Evolutionary conservation across 345 rosid species (phyloP).

Genomic region (Cochlearia excelsa): DNA sequence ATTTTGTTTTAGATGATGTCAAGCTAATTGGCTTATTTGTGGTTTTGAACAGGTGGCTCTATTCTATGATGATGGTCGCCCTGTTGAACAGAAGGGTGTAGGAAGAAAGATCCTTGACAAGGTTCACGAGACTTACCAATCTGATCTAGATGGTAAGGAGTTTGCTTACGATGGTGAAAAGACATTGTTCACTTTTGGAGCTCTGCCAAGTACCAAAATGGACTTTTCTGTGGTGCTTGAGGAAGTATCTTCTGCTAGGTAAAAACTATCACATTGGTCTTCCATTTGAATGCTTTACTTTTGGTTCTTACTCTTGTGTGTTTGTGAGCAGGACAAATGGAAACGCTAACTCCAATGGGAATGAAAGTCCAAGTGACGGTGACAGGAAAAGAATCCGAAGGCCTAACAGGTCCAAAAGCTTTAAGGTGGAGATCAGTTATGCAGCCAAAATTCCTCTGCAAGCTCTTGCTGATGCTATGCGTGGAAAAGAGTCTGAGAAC

Average conservation of each 20-base stretch:
- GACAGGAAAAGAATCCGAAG: constrained; percentile 68
- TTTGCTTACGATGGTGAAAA: constrained; percentile 96
- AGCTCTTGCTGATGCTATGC: constrained; percentile 75
- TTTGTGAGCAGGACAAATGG: constrained; percentile 49
- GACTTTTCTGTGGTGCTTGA: constrained; percentile 80
- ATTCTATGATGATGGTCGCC: constrained; percentile 80
- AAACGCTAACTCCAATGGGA: constrained; percentile 52
- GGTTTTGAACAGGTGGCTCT: constrained; percentile 52
- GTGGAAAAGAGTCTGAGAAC: constrained; percentile 78
- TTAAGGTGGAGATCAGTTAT: constrained; percentile 65
- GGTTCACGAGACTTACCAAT: constrained; percentile 63
- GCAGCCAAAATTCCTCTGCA: constrained; percentile 83
- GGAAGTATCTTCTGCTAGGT: constrained; percentile 61
- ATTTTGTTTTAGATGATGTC: not conserved
- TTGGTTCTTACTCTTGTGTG: constrained; percentile 3
- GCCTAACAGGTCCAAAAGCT: constrained; percentile 55
- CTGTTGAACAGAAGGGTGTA: constrained; percentile 75
- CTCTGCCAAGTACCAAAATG: constrained; percentile 71
- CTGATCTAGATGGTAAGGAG: constrained; percentile 66
- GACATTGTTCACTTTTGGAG: constrained; percentile 70
- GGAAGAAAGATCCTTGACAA: constrained; percentile 71
- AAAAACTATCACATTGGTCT: not conserved
- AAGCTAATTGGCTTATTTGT: not conserved
- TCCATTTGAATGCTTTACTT: not conserved
- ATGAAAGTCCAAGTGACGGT: constrained; percentile 34